Conservation (phyloP, 805 yeast genomes). For the Kregervanrija delftensis region DNA sequence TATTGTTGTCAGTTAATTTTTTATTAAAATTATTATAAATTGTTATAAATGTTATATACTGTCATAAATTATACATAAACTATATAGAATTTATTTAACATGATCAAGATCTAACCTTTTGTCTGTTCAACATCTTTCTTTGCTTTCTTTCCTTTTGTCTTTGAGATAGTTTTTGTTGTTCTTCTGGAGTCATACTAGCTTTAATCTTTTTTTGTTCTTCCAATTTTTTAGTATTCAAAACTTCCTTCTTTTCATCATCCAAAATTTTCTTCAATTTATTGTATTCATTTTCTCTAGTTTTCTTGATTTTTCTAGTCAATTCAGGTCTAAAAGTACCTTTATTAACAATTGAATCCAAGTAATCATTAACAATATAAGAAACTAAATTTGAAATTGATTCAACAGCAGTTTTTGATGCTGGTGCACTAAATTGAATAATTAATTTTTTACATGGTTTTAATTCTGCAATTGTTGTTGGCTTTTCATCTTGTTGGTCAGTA, state of each 20-base stretch:
- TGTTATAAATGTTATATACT: no score
- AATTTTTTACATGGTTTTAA: conserved; percentile 48
- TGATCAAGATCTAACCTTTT: conserved; percentile 34
- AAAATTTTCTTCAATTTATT: conserved; percentile 61
- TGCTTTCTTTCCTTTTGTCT: conserved; percentile 78
- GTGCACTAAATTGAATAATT: conserved; percentile 46
- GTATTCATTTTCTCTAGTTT: conserved; percentile 70
- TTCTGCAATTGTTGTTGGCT: conserved; percentile 56
- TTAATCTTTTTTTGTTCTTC: conserved; percentile 61
- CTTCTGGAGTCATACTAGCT: conserved; percentile 65
- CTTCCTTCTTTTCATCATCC: conserved; percentile 62
- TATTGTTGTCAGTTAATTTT: no score
- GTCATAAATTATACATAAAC: no score
- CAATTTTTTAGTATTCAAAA: conserved; percentile 60
- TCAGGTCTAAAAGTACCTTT: conserved; percentile 63
- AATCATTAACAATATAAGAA: conserved; percentile 45
- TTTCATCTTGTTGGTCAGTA: conserved; percentile 76
- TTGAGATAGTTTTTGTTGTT: conserved; percentile 70
- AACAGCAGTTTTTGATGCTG: conserved; percentile 43
- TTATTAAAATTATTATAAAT: no score
- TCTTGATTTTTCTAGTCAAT: conserved; percentile 65
- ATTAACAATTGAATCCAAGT: conserved; percentile 22
- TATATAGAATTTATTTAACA: no score
- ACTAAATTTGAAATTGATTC: conserved; percentile 50
- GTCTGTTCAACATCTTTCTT: conserved; percentile 62